Conservation (phyloP, 345 rosid genomes). For the Camelina sativa region DNA sequence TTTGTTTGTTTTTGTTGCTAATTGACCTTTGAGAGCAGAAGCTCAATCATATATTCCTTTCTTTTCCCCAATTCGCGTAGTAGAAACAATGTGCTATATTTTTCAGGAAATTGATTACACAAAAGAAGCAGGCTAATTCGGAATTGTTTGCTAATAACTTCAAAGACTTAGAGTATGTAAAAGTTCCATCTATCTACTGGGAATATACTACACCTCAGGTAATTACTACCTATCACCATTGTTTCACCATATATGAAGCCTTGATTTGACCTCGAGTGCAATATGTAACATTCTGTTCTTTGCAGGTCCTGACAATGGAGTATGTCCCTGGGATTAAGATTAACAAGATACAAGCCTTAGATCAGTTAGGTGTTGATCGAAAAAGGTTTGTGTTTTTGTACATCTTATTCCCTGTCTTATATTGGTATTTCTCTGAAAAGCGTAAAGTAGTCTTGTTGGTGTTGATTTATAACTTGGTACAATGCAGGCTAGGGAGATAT, state of each 20-base stretch:
- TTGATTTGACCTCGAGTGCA: background rate
- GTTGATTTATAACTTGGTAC: slow-evolving; percentile 21
- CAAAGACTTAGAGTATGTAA: slow-evolving; percentile 75
- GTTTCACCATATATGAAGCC: slow-evolving; percentile 8
- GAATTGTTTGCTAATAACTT: slow-evolving; percentile 92
- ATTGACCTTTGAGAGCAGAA: background rate
- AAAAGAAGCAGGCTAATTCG: slow-evolving; percentile 94
- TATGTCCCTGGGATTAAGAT: slow-evolving; percentile 99
- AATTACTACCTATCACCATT: slow-evolving; percentile 23
- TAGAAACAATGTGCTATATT: slow-evolving; percentile 25
- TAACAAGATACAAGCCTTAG: slow-evolving; percentile 85
- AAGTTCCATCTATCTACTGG: slow-evolving; percentile 87
- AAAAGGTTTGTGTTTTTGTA: slow-evolving; percentile 59
- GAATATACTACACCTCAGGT: slow-evolving; percentile 96
- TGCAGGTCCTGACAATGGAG: slow-evolving; percentile 95
- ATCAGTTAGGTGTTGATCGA: slow-evolving; percentile 93
- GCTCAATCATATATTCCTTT: background rate
- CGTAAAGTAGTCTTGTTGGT: slow-evolving; percentile 11
- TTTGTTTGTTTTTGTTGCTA: background rate
- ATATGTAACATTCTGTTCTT: slow-evolving; percentile 9
- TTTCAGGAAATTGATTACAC: slow-evolving; percentile 96
- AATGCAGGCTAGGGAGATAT: slow-evolving; percentile 83
- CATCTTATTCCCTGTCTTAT: background rate
- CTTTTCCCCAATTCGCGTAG: too few relatives aligned
- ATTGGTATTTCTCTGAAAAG: slow-evolving; percentile 1